Evolutionary conservation across 2,329 filamentous ascomycete species (phyloP).

Genomic region (Acarospora socialis): DNA sequence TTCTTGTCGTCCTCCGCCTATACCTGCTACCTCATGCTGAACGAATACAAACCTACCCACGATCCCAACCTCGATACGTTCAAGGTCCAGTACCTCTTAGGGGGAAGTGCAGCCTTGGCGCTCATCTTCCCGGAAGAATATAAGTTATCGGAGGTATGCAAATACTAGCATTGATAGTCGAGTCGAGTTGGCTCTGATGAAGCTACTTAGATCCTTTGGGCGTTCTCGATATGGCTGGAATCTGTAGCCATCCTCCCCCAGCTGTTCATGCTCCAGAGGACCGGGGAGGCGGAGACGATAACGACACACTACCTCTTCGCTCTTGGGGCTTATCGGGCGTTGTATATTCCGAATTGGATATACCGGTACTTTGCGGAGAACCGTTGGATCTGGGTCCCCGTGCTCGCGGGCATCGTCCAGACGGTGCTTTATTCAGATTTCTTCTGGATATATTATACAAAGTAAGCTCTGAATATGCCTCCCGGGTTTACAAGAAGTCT

Average conservation of each 20-base stretch:
- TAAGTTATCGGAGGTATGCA: slow-evolving; percentile 48
- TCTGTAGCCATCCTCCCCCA: slow-evolving; percentile 92
- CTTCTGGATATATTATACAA: slow-evolving; percentile 99
- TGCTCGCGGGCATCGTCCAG: slow-evolving; percentile 80
- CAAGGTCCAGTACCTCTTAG: slow-evolving; percentile 87
- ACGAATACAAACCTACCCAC: slow-evolving; percentile 92
- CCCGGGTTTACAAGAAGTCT: neutral
- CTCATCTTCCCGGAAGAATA: slow-evolving; percentile 78
- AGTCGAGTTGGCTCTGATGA: no score
- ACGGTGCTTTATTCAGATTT: slow-evolving; percentile 96
- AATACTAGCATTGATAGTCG: no score
- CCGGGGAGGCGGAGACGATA: slow-evolving; percentile 97
- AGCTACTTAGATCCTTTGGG: slow-evolving; percentile 64
- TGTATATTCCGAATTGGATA: slow-evolving; percentile 99
- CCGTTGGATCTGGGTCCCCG: slow-evolving; percentile 74
- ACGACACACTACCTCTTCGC: slow-evolving; percentile 97
- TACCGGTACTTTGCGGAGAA: slow-evolving; percentile 73
- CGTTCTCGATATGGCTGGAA: slow-evolving; percentile 97
- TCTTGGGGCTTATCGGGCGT: slow-evolving; percentile 73
- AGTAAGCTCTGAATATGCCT: slow-evolving; percentile 35
- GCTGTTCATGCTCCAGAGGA: slow-evolving; percentile 94
- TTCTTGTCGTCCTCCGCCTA: slow-evolving; percentile 86
- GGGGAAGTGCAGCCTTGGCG: slow-evolving; percentile 62
- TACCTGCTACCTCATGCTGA: slow-evolving; percentile 96
- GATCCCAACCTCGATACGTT: slow-evolving; percentile 96